Evolutionary conservation across 805 yeast species (phyloP).

Genomic region (Metschnikowia reukaufii): DNA sequence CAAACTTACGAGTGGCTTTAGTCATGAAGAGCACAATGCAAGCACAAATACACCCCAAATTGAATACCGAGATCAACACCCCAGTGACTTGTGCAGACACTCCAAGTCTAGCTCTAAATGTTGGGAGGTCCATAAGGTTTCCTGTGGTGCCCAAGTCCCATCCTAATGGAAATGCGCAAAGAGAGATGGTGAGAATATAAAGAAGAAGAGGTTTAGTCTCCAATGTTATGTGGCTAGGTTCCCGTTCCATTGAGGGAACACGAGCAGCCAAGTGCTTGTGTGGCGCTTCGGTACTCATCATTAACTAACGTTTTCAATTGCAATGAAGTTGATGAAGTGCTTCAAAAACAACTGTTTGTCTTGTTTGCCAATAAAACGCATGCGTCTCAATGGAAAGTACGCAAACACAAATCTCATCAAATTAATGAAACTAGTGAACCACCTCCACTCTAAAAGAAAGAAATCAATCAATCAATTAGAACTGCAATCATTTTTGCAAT

Average conservation of each 20-base stretch:
- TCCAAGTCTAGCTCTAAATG: slow-evolving; percentile 10
- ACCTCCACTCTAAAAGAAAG: too few relatives aligned
- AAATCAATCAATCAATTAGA: too few relatives aligned
- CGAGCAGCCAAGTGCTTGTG: slow-evolving; percentile 9
- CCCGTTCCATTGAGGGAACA: slow-evolving; percentile 4
- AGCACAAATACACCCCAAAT: slow-evolving; percentile 12
- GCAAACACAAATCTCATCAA: neutral
- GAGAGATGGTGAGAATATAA: slow-evolving; percentile 5
- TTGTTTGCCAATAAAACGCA: neutral
- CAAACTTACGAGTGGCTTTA: slow-evolving; percentile 3
- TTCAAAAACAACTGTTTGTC: neutral
- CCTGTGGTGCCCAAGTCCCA: slow-evolving; percentile 19
- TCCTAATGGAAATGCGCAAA: slow-evolving; percentile 15
- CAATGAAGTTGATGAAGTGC: too few relatives aligned
- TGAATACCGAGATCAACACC: slow-evolving; percentile 8
- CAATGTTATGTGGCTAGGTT: neutral
- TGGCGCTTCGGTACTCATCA: neutral
- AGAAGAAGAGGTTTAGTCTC: slow-evolving; percentile 3
- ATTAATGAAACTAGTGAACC: too few relatives aligned
- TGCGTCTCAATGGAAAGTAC: neutral
- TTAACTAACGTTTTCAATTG: neutral
- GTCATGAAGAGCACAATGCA: slow-evolving; percentile 4
- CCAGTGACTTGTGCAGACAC: slow-evolving; percentile 8
- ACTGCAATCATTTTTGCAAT: too few relatives aligned
- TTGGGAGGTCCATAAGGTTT: slow-evolving; percentile 10